Evolutionary conservation across 148 eudicot species (phyloP).

Genomic region (Talinum fruticosum): DNA sequence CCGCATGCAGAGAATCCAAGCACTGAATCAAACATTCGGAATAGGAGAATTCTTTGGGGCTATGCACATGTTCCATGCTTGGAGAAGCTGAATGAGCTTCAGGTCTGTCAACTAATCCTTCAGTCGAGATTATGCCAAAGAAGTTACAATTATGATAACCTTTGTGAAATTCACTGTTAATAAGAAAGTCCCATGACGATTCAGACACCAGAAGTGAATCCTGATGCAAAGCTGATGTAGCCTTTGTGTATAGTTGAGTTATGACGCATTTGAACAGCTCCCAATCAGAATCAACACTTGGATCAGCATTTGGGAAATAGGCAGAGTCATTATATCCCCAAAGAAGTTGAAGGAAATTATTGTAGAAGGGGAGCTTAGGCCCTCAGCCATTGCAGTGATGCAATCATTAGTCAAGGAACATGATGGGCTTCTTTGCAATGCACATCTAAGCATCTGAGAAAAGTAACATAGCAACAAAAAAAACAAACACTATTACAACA

Average conservation of each 20-base stretch:
- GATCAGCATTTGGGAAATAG: slow-evolving; percentile 45
- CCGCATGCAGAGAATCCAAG: slow-evolving; percentile 79
- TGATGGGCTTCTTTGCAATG: slow-evolving; percentile 74
- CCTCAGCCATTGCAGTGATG: slow-evolving; percentile 78
- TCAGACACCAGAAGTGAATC: slow-evolving; percentile 30
- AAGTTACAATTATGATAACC: slow-evolving; percentile 41
- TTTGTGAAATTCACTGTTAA: slow-evolving; percentile 67
- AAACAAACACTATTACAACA: not conserved
- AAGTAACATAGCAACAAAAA: not conserved
- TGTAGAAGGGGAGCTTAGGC: slow-evolving; percentile 61
- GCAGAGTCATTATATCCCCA: slow-evolving; percentile 67
- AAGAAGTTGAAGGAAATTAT: slow-evolving; percentile 60
- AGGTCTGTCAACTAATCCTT: slow-evolving; percentile 27
- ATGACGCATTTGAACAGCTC: slow-evolving; percentile 57
- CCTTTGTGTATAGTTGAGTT: slow-evolving; percentile 45
- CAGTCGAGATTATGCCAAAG: slow-evolving; percentile 31
- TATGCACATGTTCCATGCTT: slow-evolving; percentile 22
- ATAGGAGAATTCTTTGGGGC: slow-evolving; percentile 33
- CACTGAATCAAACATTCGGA: slow-evolving; percentile 55
- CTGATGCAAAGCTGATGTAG: slow-evolving; percentile 20
- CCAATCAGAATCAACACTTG: slow-evolving; percentile 72
- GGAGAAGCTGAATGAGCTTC: slow-evolving; percentile 31
- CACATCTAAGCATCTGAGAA: slow-evolving; percentile 75
- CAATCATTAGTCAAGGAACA: slow-evolving; percentile 87
- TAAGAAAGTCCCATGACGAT: slow-evolving; percentile 86